Conservation (phyloP, 495 filamentous ascomycete species). For the Ramalina intermedia region DNA sequence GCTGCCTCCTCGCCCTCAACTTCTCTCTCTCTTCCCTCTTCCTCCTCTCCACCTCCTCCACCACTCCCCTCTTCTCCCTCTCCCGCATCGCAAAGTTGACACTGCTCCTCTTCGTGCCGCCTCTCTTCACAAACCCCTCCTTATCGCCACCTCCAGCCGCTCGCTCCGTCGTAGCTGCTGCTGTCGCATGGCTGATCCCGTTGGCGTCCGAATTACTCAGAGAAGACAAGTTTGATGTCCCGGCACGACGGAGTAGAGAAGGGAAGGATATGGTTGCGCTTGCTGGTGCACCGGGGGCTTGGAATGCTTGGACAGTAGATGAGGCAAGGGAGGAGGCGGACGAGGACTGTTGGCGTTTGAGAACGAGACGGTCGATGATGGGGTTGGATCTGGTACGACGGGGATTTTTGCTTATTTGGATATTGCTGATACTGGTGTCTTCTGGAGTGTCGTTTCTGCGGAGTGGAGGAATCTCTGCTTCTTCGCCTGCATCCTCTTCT, state of each 20-base stretch:
- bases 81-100: slow-evolving; percentile 76
- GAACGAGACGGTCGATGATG: slow-evolving; percentile 68
- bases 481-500: slow-evolving; percentile 26
- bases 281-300: slow-evolving; percentile 26
- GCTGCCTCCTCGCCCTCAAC: slow-evolving; percentile 33
- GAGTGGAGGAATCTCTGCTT: slow-evolving; percentile 14
- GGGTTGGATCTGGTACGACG: slow-evolving; percentile 31
- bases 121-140: slow-evolving; percentile 25
- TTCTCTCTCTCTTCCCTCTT: slow-evolving; percentile 54
- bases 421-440: slow-evolving; percentile 25
- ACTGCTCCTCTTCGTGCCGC: slow-evolving; percentile 56
- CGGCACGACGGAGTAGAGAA: slow-evolving; percentile 62
- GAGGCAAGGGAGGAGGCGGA: slow-evolving; percentile 32
- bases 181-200: slow-evolving; percentile 21
- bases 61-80: slow-evolving; percentile 41
- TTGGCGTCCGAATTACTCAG: slow-evolving; percentile 28
- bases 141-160: slow-evolving; percentile 26
- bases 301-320: slow-evolving; percentile 44
- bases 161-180: slow-evolving; percentile 20
- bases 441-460: slow-evolving; percentile 14
- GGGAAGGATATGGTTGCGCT: slow-evolving; percentile 53
- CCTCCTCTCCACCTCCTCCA: slow-evolving; percentile 46
- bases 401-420: slow-evolving; percentile 24
- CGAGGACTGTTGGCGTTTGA: slow-evolving; percentile 52
- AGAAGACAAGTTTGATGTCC: slow-evolving; percentile 34